Conservation (phyloP, 2,329 filamentous ascomycete genomes). For the Alternaria sp. region DNA sequence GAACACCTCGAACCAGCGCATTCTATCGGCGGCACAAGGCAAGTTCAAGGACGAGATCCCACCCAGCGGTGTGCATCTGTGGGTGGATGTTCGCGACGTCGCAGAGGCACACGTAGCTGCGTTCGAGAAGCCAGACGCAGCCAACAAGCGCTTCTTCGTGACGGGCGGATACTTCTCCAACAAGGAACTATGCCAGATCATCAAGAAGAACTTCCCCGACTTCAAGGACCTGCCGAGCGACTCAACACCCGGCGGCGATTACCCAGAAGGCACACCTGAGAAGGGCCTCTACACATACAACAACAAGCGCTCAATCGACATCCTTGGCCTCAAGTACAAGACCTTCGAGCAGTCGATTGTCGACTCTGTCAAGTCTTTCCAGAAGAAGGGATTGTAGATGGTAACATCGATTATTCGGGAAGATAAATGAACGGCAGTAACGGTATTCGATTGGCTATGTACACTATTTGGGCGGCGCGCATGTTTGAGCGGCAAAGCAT, state of each 20-base stretch:
- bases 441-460: constrained; percentile 17
- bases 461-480: constrained; percentile 13
- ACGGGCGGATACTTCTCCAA: constrained; percentile 65
- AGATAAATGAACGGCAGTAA: background rate
- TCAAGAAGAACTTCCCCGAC: constrained; percentile 63
- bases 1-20: constrained; percentile 75
- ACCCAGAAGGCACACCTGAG: constrained; percentile 54
- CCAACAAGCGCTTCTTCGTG: constrained; percentile 69
- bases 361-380: constrained; percentile 69
- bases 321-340: constrained; percentile 67
- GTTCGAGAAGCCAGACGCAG: constrained; percentile 61
- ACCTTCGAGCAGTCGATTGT: constrained; percentile 64
- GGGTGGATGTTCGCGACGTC: constrained; percentile 61
- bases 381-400: constrained; percentile 57
- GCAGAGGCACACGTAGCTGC: constrained; percentile 69
- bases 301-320: constrained; percentile 60
- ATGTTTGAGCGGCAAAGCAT: background rate
- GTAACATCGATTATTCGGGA: background rate
- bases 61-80: constrained; percentile 61
- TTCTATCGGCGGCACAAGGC: constrained; percentile 69
- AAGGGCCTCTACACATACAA: constrained; percentile 55
- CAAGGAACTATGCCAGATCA: constrained; percentile 62
- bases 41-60: constrained; percentile 64
- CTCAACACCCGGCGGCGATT: constrained; percentile 52
- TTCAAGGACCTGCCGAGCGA: constrained; percentile 58